Percentiles rank a stretch among this genome's conserved stretches.
These are phyloP conservation scores for Trichoderma semiorbis DNA, from an alignment of 2,329 filamentous ascomycete species.

Conservation along the genomic window DNA sequence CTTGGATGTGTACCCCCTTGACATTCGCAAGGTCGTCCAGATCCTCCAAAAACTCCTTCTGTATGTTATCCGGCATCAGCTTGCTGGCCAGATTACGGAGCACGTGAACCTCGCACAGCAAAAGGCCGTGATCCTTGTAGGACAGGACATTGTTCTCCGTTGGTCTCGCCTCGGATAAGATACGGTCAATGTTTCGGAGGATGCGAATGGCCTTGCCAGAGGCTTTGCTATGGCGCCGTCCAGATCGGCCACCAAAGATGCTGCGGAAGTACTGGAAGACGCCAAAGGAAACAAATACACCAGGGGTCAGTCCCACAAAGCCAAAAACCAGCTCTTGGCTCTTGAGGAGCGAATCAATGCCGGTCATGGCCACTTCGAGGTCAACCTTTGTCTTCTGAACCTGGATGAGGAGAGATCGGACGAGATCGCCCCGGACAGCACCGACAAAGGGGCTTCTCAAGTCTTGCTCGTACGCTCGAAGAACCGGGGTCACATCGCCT, in stretches of 20 bases:
- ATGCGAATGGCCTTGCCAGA: constrained; percentile 71
- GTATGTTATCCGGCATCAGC: constrained; percentile 69
- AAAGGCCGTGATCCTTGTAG: constrained; percentile 87
- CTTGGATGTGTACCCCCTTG: constrained; percentile 73
- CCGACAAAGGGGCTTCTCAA: constrained; percentile 77
- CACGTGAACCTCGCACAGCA: constrained; percentile 86
- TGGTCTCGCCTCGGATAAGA: constrained; percentile 65
- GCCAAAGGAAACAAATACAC: constrained; percentile 81
- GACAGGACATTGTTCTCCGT: constrained; percentile 71
- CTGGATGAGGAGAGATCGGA: constrained; percentile 89
- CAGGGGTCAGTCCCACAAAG: constrained; percentile 92
- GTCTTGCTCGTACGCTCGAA: constrained; percentile 88
- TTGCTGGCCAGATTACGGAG: constrained; percentile 60
- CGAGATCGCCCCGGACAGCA: constrained; percentile 78
- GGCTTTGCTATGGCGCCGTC: constrained; percentile 60
- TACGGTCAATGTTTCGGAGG: constrained; percentile 83
- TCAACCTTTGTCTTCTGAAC: constrained; percentile 99
- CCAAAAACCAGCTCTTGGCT: constrained; percentile 97
- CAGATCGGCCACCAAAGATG: constrained; percentile 66
- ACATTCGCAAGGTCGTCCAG: constrained; percentile 82
- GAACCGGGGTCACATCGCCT: constrained; percentile 87
- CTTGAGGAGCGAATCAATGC: constrained; percentile 90
- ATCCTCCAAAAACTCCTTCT: constrained; percentile 85
- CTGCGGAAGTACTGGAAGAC: constrained; percentile 67
- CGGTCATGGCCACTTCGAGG: constrained; percentile 90